Percentiles rank a stretch among this genome's conserved stretches.
phyloP scores from a whole-genome alignment of 371 early-diverging fungal genomes.

The Circinella umbellata region DNA sequence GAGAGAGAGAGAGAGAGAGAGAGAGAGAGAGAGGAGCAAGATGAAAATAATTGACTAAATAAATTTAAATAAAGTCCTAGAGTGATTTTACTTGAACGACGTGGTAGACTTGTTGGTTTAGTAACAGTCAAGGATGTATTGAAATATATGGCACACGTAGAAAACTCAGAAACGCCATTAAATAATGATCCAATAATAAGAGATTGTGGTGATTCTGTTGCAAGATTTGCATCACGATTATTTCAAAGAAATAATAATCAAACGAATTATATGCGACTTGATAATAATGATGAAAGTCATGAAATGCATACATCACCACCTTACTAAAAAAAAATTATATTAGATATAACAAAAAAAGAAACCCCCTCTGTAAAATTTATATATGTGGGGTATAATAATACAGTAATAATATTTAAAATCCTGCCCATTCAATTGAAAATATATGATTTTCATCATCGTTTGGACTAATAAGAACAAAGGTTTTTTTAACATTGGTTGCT shows the following conservation, averaged over 20 bases:
- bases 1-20: not conserved
- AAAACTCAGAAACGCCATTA: constrained; percentile 26
- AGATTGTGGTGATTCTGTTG: constrained; percentile 2
- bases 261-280: constrained; percentile 13
- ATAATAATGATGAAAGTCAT: constrained; percentile 19
- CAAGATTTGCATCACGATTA: not conserved
- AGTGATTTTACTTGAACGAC: constrained; percentile 71
- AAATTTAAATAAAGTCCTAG: constrained; percentile 59
- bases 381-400: not conserved
- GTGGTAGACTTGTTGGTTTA: constrained; percentile 72
- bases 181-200: not conserved
- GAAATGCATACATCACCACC: constrained; percentile 16
- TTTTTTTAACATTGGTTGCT: constrained; percentile 61
- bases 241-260: not conserved
- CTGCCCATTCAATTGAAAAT: constrained; percentile 2
- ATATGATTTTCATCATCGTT: not conserved
- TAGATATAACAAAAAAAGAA: no score
- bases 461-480: constrained; percentile 41
- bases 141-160: constrained; percentile 64
- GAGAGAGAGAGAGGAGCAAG: not conserved
- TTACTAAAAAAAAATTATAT: no score
- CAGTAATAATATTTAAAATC: constrained; percentile 1
- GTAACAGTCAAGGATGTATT: constrained; percentile 83
- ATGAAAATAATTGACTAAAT: constrained; percentile 4
- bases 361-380: no score